Percentiles rank a stretch among this genome's conserved stretches.
Evolutionary conservation across 192 early-diverging fungal species (phyloP).

Genomic region (Coemansia sp.): DNA sequence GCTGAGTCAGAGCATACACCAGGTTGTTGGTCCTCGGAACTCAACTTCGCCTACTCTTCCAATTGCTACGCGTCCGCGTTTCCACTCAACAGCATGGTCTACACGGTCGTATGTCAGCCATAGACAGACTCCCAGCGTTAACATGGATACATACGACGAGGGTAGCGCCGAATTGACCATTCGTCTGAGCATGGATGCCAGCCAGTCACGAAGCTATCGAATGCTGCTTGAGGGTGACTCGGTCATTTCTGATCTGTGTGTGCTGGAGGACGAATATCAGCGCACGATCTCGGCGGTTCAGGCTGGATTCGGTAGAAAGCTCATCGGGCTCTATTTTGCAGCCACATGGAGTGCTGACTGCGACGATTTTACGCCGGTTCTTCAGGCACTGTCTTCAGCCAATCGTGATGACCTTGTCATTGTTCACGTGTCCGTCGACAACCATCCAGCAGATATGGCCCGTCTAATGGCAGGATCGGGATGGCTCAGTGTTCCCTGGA

Average conservation of each 20-base stretch:
- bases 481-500: slow-evolving; percentile 47
- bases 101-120: slow-evolving; percentile 12
- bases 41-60: slow-evolving; percentile 37
- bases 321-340: slow-evolving; percentile 44
- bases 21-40: slow-evolving; percentile 1
- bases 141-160: neutral
- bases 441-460: slow-evolving; percentile 48
- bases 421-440: slow-evolving; percentile 40
- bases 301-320: slow-evolving; percentile 26
- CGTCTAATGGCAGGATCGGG: slow-evolving; percentile 38
- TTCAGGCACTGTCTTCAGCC: slow-evolving; percentile 28
- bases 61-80: slow-evolving; percentile 32
- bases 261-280: slow-evolving; percentile 46
- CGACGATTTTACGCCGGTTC: slow-evolving; percentile 46
- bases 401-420: slow-evolving; percentile 31
- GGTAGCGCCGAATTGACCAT: slow-evolving; percentile 37
- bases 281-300: slow-evolving; percentile 23
- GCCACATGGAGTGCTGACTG: slow-evolving; percentile 51
- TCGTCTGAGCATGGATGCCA: slow-evolving; percentile 48
- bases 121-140: neutral
- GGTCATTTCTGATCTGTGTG: slow-evolving; percentile 30
- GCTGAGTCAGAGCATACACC: slow-evolving; percentile 34
- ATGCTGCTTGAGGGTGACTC: slow-evolving; percentile 42
- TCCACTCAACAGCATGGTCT: slow-evolving; percentile 35
- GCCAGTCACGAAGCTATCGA: slow-evolving; percentile 41